Conservation (phyloP, 108 stramenopile species). For the Bacterosira constricta region DNA sequence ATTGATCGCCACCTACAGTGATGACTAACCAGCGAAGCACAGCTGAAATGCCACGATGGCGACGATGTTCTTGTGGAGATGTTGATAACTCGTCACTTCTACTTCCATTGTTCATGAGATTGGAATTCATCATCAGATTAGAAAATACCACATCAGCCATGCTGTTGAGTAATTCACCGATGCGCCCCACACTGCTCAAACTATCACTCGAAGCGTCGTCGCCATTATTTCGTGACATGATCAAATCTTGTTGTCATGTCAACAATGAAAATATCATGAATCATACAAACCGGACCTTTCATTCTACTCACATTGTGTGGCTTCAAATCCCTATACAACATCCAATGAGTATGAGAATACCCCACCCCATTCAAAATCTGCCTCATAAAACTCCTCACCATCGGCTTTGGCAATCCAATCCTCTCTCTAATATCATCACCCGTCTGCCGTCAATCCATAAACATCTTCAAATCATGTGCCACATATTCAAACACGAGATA, state of each 20-base stretch:
- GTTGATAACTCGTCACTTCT: not conserved
- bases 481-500: conserved; percentile 91
- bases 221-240: too few species aligned
- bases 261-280: too few species aligned
- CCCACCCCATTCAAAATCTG: conserved; percentile 89
- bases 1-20: conserved; percentile 21
- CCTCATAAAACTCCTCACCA: conserved; percentile 74
- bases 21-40: conserved; percentile 27
- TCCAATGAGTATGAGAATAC: conserved; percentile 86
- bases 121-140: conserved; percentile 6
- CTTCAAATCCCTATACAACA: conserved; percentile 93
- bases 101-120: not conserved
- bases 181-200: not conserved
- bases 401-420: conserved; percentile 65
- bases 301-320: conserved; percentile 90
- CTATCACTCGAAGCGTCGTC: not conserved
- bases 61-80: not conserved
- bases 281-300: too few species aligned
- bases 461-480: conserved; percentile 82
- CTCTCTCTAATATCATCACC: conserved; percentile 78
- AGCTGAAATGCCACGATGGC: conserved; percentile 1
- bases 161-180: too few species aligned
- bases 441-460: conserved; percentile 77
- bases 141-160: not conserved
- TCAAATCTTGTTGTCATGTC: not conserved